Evolutionary conservation across 352 stramenopile genomes (phyloP).

Genomic region (Phytophthora cajani): DNA sequence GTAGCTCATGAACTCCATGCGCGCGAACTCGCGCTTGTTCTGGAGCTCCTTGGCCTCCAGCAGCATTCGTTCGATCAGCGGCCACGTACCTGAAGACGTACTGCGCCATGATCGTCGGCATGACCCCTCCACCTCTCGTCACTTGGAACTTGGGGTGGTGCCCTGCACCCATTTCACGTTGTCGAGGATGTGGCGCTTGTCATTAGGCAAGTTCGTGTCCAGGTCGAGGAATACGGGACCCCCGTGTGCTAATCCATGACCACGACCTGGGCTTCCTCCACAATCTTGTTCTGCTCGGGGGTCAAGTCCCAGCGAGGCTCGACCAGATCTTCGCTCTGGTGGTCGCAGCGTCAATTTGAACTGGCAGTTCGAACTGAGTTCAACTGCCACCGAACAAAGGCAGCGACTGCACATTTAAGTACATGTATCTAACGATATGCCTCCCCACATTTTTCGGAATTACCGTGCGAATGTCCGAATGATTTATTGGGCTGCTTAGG

Average conservation of each 20-base stretch:
- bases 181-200: constrained; percentile 37
- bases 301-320: constrained; percentile 27
- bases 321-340: constrained; percentile 4
- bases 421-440: too few species aligned
- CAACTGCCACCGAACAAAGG: too few species aligned
- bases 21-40: constrained; percentile 39
- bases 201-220: constrained; percentile 8
- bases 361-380: too few species aligned
- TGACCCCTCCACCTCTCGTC: constrained; percentile 60
- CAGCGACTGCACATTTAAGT: too few species aligned
- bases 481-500: constrained; percentile 10
- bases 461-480: constrained; percentile 6
- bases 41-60: constrained; percentile 51
- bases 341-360: background rate
- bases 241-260: constrained; percentile 38
- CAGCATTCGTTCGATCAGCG: constrained; percentile 61
- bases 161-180: constrained; percentile 59
- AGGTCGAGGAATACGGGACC: constrained; percentile 37
- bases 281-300: constrained; percentile 21
- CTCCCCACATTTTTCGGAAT: too few species aligned
- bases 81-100: constrained; percentile 55
- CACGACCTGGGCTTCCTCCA: constrained; percentile 25
- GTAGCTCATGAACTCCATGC: constrained; percentile 38
- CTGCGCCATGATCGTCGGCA: constrained; percentile 54
- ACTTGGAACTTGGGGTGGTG: constrained; percentile 47